Evolutionary conservation across 2,329 filamentous ascomycete genomes (phyloP).

Genomic region (Beauveria sp.): DNA sequence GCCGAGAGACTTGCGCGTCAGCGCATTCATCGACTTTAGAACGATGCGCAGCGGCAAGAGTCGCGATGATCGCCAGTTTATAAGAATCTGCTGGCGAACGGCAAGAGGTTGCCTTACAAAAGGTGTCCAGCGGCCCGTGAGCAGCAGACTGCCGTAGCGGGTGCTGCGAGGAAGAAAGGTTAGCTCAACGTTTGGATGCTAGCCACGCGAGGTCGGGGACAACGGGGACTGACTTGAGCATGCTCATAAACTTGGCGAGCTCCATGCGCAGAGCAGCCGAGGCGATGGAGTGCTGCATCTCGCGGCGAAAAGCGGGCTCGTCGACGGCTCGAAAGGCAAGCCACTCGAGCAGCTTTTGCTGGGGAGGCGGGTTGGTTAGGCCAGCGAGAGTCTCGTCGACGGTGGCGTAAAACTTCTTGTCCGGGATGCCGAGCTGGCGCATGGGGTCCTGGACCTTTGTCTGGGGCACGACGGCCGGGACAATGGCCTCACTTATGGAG

Average conservation of each 20-base stretch:
- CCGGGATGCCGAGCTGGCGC: conserved; percentile 37
- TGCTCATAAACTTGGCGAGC: conserved; percentile 31
- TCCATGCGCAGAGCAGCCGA: conserved; percentile 27
- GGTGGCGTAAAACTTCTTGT: conserved; percentile 41
- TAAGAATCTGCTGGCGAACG: conserved; percentile 54
- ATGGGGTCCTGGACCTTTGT: conserved; percentile 29
- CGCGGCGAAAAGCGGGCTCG: conserved; percentile 44
- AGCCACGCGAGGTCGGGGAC: background rate
- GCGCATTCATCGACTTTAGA: conserved; percentile 44
- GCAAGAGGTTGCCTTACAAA: conserved; percentile 53
- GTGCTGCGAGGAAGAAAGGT: conserved; percentile 37
- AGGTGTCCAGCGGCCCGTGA: conserved; percentile 60
- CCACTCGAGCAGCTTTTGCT: conserved; percentile 41
- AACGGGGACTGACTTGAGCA: conserved; percentile 35
- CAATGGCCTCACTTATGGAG: conserved; percentile 48
- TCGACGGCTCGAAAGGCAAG: conserved; percentile 44
- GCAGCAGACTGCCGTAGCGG: conserved; percentile 51
- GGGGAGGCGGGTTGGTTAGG: conserved; percentile 31
- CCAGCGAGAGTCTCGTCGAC: conserved; percentile 30
- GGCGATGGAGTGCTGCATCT: conserved; percentile 37
- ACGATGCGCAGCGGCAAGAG: conserved; percentile 47
- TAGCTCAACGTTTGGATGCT: background rate
- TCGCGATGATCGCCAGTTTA: conserved; percentile 53
- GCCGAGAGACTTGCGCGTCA: conserved; percentile 48
- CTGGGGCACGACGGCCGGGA: conserved; percentile 49